phyloP scores from a whole-genome alignment of 768 basidiomycete genomes.

The Ramaria sp. region DNA sequence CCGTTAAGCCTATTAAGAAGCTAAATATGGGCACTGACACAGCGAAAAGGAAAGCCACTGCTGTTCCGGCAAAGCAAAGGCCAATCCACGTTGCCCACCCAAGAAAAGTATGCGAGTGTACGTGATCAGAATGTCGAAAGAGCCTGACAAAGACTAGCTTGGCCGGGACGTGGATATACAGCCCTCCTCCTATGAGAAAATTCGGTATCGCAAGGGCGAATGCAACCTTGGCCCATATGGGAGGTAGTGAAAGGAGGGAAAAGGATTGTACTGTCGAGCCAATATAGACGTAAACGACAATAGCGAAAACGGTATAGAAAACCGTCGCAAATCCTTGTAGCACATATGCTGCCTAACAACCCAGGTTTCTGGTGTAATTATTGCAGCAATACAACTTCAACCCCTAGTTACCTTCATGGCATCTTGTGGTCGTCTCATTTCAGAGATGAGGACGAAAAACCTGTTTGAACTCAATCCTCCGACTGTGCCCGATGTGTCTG shows the following conservation, averaged over 20 bases:
- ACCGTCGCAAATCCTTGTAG: slow-evolving; percentile 42
- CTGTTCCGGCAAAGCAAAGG: slow-evolving; percentile 30
- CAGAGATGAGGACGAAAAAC: slow-evolving; percentile 50
- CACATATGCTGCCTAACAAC: slow-evolving; percentile 36
- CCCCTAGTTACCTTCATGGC: slow-evolving; percentile 37
- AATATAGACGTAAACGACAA: slow-evolving; percentile 36
- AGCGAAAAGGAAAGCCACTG: slow-evolving; percentile 35
- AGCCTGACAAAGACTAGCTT: slow-evolving; percentile 42
- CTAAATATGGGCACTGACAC: slow-evolving; percentile 45
- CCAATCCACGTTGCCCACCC: slow-evolving; percentile 39
- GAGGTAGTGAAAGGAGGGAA: slow-evolving; percentile 35
- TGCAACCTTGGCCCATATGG: slow-evolving; percentile 37
- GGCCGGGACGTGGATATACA: slow-evolving; percentile 42
- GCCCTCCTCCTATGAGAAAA: slow-evolving; percentile 35
- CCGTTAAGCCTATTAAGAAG: slow-evolving; percentile 40
- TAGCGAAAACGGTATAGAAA: slow-evolving; percentile 37
- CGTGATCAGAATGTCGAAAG: slow-evolving; percentile 36
- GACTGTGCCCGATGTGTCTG: not conserved
- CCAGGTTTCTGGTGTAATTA: not conserved
- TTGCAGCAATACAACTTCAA: not conserved
- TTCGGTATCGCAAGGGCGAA: slow-evolving; percentile 40
- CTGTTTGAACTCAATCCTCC: slow-evolving; percentile 18
- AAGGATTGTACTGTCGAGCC: slow-evolving; percentile 37
- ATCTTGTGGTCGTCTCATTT: slow-evolving; percentile 40
- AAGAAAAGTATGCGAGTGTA: slow-evolving; percentile 38